Conservation (phyloP, 192 early-diverging fungal genomes). For the Linderina pennispora region DNA sequence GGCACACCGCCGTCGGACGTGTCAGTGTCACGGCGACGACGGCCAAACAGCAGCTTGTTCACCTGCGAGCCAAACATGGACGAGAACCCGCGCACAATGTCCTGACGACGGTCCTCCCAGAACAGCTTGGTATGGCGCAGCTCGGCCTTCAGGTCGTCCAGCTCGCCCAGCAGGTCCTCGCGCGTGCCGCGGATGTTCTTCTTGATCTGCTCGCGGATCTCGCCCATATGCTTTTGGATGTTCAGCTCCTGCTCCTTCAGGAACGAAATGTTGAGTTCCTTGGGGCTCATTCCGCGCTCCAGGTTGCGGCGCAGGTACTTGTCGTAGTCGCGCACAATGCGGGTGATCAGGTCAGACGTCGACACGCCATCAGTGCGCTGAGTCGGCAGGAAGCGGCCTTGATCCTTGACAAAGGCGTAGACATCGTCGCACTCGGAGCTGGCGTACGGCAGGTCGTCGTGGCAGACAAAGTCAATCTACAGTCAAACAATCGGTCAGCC, state of each 20-base stretch:
- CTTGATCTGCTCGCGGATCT: conserved; percentile 61
- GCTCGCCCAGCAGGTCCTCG: conserved; percentile 55
- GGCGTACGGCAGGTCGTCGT: conserved; percentile 73
- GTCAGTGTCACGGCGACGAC: conserved; percentile 13
- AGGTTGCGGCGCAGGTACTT: conserved; percentile 76
- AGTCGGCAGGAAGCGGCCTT: conserved; percentile 56
- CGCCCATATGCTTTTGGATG: conserved; percentile 66
- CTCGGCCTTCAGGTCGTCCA: conserved; percentile 59
- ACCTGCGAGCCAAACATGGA: conserved; percentile 57
- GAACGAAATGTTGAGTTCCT: conserved; percentile 76
- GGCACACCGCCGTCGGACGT: conserved; percentile 3
- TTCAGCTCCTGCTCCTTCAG: conserved; percentile 74
- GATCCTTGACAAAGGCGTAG: conserved; percentile 74
- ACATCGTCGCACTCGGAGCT: conserved; percentile 67
- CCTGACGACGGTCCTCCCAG: conserved; percentile 73
- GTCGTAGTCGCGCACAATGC: conserved; percentile 82
- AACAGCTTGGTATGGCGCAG: conserved; percentile 55
- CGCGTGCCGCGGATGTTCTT: conserved; percentile 62
- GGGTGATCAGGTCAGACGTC: conserved; percentile 76
- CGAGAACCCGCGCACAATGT: conserved; percentile 65
- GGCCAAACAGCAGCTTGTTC: conserved; percentile 39
- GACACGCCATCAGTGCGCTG: conserved; percentile 77
- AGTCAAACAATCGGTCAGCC: no score
- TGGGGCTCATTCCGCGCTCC: conserved; percentile 75
- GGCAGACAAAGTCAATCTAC: conserved; percentile 77